Base-by-base conservation (phyloP, 805 yeast genomes). In the Kuraishia molischiana region DNA sequence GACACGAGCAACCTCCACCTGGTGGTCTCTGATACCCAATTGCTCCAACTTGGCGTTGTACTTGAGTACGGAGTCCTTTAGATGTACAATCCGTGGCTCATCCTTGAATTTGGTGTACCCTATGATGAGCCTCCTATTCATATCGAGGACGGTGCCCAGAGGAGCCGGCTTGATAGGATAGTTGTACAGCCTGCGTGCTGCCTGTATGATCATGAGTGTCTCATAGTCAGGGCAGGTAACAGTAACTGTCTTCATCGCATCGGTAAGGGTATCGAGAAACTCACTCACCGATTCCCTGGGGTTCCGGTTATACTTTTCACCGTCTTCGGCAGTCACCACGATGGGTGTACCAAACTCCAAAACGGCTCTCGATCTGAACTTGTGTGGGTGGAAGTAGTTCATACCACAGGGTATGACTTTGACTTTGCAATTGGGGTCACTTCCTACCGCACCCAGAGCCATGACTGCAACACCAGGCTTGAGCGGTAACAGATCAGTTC, bases 401-500 rank as follows among this genome's bases (percentile, higher is more conserved):
- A 92, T 77, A 15, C 98, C 98, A 55, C 95, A 86, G 3, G 97
- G 97, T 19, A 90, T 94, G 47, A 90, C 84, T 43, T 75, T 77
- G 3, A 90, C 87, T 39, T 78, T 77, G 29, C 79, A 74, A 31
- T 74, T 73, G 0, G 89, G 83, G 48, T 79, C 71, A 46, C 77
- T 71, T 8, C 78, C 80, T 65, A 85, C 74, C 10, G 97, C 86
- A 3, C 98, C 98, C 22, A 90, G 65, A 0, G 97, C 98, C 97
- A 90, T 92, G 39, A 90, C 83, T 3, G 95, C 97, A 9, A 92
- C 96, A 40, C 98, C 98, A 0, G 97, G 96, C 54, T 92, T 92
- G 46, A 90, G 66, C 0, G 97, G 98, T 37, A 92, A 67, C 43
- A 90, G 61, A 40, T 86, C 90, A 1, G 97, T 77, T 46, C 97